phyloP scores from a whole-genome alignment of 2,329 filamentous ascomycete species.

The Juglanconis oblonga region DNA sequence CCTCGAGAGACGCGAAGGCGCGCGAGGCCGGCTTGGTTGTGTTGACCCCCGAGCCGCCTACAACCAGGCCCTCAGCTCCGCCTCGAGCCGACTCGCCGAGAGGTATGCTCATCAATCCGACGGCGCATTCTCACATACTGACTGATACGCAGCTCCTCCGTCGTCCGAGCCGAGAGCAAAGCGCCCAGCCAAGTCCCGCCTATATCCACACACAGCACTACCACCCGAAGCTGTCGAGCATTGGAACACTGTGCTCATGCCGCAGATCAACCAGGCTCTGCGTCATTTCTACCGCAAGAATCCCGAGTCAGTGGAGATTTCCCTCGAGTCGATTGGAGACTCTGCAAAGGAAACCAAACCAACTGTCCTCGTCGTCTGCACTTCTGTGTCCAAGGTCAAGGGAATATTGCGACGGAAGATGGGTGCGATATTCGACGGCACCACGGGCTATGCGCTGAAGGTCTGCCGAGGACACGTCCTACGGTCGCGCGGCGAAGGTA shows the following conservation, averaged over 20 bases:
- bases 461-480: slow-evolving; percentile 69
- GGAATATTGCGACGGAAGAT: slow-evolving; percentile 69
- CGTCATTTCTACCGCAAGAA: slow-evolving; percentile 70
- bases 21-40: slow-evolving; percentile 13
- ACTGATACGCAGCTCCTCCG: slow-evolving; percentile 9
- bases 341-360: slow-evolving; percentile 63
- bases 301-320: slow-evolving; percentile 75
- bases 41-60: background rate
- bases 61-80: background rate
- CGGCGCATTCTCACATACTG: background rate
- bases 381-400: slow-evolving; percentile 69
- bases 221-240: slow-evolving; percentile 62
- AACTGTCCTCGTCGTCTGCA: slow-evolving; percentile 75
- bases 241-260: slow-evolving; percentile 71
- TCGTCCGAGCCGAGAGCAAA: slow-evolving; percentile 21
- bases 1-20: slow-evolving; percentile 16
- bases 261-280: slow-evolving; percentile 69
- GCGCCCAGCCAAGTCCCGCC: slow-evolving; percentile 43
- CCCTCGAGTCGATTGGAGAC: slow-evolving; percentile 71
- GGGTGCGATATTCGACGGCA: slow-evolving; percentile 60
- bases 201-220: slow-evolving; percentile 59
- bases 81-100: slow-evolving; percentile 7
- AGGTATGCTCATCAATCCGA: slow-evolving; percentile 9
- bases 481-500: slow-evolving; percentile 51
- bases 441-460: slow-evolving; percentile 62